A percentile compares a stretch with the other conserved stretches of the same genome.
phyloP scores from a whole-genome alignment of 345 rosid genomes.

The Sisymbrium irio region DNA sequence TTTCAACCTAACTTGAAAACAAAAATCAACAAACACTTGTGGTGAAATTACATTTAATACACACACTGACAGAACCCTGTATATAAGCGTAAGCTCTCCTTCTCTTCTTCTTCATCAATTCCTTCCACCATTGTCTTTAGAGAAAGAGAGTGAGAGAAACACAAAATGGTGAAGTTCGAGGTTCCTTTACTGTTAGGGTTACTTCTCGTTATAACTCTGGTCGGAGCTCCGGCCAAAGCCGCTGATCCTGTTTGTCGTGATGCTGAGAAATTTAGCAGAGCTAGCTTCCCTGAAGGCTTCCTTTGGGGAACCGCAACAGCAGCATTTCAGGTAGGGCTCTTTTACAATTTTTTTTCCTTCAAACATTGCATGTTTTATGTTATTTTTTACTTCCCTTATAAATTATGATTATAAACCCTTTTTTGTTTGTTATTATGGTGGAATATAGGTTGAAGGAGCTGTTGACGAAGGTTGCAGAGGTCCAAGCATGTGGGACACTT shows the following conservation, averaged over 20 bases:
- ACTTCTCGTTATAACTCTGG: constrained; percentile 18
- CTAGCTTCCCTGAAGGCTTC: constrained; percentile 33
- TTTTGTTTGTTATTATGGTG: neutral
- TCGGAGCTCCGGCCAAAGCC: constrained; percentile 29
- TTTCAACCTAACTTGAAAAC: neutral
- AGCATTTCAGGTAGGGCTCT: constrained; percentile 36
- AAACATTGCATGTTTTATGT: neutral
- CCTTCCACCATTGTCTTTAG: constrained; percentile 5
- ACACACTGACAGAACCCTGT: neutral
- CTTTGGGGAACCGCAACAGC: constrained; percentile 37
- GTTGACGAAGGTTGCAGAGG: constrained; percentile 36
- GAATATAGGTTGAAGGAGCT: constrained; percentile 34
- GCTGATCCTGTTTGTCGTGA: constrained; percentile 25
- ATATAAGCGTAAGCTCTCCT: constrained; percentile 23
- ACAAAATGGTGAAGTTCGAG: constrained; percentile 26
- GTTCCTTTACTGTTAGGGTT: constrained; percentile 28
- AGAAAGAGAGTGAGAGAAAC: constrained; percentile 6
- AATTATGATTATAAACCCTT: neutral
- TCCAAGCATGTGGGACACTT: constrained; percentile 39
- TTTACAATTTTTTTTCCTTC: neutral
- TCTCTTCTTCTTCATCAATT: constrained; percentile 7
- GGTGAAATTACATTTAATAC: neutral
- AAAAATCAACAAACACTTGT: neutral
- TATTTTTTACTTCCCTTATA: neutral
- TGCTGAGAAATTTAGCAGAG: constrained; percentile 20